A percentile compares a stretch with the other conserved stretches of the same genome.
Evolutionary conservation across 1,284 basidiomycete species (phyloP).

Genomic region (Sparassis latifolia): DNA sequence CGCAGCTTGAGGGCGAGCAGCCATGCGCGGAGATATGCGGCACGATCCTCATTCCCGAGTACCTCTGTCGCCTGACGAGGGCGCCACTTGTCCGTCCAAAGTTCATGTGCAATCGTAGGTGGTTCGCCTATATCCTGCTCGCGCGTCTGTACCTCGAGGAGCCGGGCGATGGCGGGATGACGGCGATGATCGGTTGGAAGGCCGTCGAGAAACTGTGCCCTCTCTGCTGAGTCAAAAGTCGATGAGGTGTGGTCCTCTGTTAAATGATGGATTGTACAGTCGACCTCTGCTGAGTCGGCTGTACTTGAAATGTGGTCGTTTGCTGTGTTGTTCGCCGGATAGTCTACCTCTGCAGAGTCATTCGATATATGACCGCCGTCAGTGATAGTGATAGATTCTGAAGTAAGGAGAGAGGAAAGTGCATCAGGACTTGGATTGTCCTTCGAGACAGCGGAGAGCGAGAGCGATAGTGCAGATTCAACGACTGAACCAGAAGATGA

Average conservation of each 20-base stretch:
- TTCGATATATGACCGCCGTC: too few relatives aligned
- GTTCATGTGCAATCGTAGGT: constrained; percentile 28
- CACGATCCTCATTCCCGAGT: constrained; percentile 74
- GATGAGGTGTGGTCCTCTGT: neutral
- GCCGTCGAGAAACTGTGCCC: constrained; percentile 9
- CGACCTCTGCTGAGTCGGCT: too few relatives aligned
- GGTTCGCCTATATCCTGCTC: neutral
- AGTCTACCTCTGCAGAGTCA: neutral
- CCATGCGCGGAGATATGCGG: constrained; percentile 80
- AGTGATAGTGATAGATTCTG: too few relatives aligned
- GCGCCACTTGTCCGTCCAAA: constrained; percentile 77
- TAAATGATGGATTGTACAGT: too few relatives aligned
- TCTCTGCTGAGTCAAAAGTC: neutral
- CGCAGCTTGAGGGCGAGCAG: constrained; percentile 64
- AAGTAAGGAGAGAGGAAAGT: too few relatives aligned
- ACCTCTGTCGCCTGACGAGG: constrained; percentile 72
- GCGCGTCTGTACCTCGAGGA: constrained; percentile 22
- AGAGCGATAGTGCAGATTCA: neutral
- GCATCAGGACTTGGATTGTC: too few relatives aligned
- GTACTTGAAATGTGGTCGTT: too few relatives aligned
- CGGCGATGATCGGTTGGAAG: constrained; percentile 11
- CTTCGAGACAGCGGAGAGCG: too few relatives aligned
- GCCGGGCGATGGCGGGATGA: constrained; percentile 50
- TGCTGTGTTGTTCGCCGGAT: neutral
- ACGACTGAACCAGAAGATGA: neutral